Evolutionary conservation across 352 stramenopile genomes (phyloP), one percentile per base, ranked within the genome.

Genomic region (Pythium monospermum): DNA sequence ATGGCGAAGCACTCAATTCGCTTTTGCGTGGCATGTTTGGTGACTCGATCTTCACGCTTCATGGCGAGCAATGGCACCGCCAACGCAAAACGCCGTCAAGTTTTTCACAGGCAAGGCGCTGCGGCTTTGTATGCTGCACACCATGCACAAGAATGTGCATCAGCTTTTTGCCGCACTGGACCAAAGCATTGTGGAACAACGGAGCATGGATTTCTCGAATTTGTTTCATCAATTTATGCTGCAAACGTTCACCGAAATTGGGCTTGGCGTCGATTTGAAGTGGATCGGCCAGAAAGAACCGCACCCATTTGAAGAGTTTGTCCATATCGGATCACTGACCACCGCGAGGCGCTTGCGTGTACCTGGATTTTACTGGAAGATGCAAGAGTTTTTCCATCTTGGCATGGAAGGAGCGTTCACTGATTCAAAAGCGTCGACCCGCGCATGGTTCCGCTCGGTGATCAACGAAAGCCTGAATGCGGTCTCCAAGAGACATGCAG

Each of bases 181-280:
- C 33, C 4, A 41, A 21, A 21, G 16, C 37, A 44, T 49, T 11
- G 27, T 8, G 23, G 42, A 27, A 4, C 38, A 38, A 3, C 23
- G 36, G 21, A 15, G n/a, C 2, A n/a, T 57, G 6, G 45, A 70
- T 18, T 56, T 73, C 23, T 51, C 36, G 1, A 41, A 74, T 26
- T 41, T 71, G 12, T 71, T 80, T 33, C 61, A 73, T 16, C 49
- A 61, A 10, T 81, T 83, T 22, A 56, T 70, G 4, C 72, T 83
- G 16, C 70, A 82, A 42, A 71, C 71, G 12, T 87, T 85, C 40
- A 61, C 66, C 0, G 67, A 83, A 23, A 53, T 86, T 18, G 64
- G 64, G 6, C 76, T 86, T 15, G 75, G 72, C 1, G 42, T 83
- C 19, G 60, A 83, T 35, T 63, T 70, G 31, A 63, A 76, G 25